Evolutionary conservation across 1,139 yeast species (phyloP).

Genomic region (Candida gigantensis): DNA sequence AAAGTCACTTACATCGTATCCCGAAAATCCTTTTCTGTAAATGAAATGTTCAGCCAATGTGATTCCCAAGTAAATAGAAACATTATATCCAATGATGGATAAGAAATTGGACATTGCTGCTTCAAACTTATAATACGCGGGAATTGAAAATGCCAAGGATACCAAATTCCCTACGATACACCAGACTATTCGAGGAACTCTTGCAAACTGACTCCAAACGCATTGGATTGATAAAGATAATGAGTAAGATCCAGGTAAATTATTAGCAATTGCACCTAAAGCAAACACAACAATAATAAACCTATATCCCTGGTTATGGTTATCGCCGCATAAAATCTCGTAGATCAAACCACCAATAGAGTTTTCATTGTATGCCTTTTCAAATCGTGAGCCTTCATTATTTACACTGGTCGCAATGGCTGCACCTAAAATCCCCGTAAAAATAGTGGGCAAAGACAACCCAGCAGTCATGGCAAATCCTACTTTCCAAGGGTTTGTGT

Average conservation of each 20-base stretch:
- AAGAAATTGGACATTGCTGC: constrained; percentile 31
- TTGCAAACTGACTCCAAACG: constrained; percentile 29
- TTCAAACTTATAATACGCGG: constrained; percentile 32
- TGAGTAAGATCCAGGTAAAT: constrained; percentile 33
- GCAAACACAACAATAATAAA: constrained; percentile 33
- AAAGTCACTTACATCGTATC: constrained; percentile 26
- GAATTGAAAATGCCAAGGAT: constrained; percentile 31
- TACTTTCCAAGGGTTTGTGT: constrained; percentile 27
- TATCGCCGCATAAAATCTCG: constrained; percentile 28
- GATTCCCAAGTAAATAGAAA: constrained; percentile 30
- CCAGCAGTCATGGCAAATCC: constrained; percentile 29
- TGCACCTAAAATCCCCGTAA: constrained; percentile 30
- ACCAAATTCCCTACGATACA: constrained; percentile 30
- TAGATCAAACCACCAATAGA: constrained; percentile 34
- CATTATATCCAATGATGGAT: constrained; percentile 31
- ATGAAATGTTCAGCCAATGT: constrained; percentile 29
- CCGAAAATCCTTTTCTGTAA: constrained; percentile 25
- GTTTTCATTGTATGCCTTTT: constrained; percentile 21
- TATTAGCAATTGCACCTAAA: constrained; percentile 29
- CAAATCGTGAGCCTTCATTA: constrained; percentile 19
- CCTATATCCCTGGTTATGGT: constrained; percentile 32
- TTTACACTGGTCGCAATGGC: constrained; percentile 25
- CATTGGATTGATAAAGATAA: constrained; percentile 31
- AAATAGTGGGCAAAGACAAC: constrained; percentile 26
- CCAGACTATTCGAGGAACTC: constrained; percentile 32